Evolutionary conservation across 2,329 filamentous ascomycete species (phyloP).

Genomic region (Scopulariopsis brevicaulis): DNA sequence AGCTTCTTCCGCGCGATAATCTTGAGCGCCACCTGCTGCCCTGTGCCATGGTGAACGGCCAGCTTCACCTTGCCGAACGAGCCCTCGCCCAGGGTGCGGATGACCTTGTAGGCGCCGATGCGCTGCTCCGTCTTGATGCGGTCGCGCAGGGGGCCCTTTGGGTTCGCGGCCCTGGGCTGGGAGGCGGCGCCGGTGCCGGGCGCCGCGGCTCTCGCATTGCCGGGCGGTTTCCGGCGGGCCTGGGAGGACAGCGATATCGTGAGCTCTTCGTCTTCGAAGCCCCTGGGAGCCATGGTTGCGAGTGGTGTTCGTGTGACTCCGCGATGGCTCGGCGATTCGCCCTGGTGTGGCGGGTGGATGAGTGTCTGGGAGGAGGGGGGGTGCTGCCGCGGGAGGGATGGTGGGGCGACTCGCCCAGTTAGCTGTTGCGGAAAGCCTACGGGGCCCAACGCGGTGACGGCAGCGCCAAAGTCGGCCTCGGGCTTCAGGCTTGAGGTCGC

Average conservation of each 20-base stretch:
- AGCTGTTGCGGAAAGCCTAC: not conserved
- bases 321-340: not conserved
- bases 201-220: conserved; percentile 18
- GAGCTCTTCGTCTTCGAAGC: conserved; percentile 72
- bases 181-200: conserved; percentile 15
- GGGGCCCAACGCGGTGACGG: not conserved
- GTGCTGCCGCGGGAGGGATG: not conserved
- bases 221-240: conserved; percentile 35
- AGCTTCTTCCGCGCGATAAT: conserved; percentile 95
- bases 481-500: not conserved
- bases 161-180: conserved; percentile 13
- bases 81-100: conserved; percentile 86
- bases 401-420: not conserved
- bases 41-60: conserved; percentile 81
- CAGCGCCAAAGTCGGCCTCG: not conserved
- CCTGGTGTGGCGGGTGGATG: not conserved
- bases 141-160: not conserved
- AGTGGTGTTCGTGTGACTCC: not conserved
- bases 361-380: not conserved
- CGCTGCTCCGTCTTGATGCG: conserved; percentile 48
- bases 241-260: conserved; percentile 63
- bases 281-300: conserved; percentile 34
- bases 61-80: conserved; percentile 99
- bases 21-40: conserved; percentile 93
- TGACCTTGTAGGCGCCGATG: conserved; percentile 82